Conservation (phyloP, 2,329 filamentous ascomycete genomes). For the Aspergillus fijiensis region DNA sequence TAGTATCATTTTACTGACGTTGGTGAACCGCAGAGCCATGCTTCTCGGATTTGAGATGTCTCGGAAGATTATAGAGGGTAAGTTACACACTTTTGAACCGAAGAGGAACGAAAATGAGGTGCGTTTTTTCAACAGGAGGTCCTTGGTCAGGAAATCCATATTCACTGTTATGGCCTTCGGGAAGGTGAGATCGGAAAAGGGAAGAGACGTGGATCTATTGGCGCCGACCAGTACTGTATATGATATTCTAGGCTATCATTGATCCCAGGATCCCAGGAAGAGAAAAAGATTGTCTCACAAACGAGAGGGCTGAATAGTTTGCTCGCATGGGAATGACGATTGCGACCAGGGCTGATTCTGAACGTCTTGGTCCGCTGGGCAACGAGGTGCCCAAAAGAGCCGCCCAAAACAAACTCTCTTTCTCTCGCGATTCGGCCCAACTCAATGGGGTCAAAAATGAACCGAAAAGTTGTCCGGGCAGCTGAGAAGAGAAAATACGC, state of each 20-base stretch:
- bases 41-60: neutral
- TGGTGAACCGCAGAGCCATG: neutral
- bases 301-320: neutral
- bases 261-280: neutral
- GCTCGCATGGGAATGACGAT: neutral
- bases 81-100: conserved; percentile 15
- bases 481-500: neutral
- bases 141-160: conserved; percentile 19
- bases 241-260: neutral
- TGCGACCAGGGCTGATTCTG: neutral
- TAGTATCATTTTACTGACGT: neutral
- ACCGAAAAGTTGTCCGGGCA: neutral
- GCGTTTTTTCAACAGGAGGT: conserved; percentile 14
- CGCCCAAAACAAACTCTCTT: neutral
- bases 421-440: neutral
- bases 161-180: neutral
- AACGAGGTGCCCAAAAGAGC: neutral
- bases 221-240: neutral
- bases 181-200: neutral
- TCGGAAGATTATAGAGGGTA: neutral
- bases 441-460: neutral
- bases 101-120: conserved; percentile 19
- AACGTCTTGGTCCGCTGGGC: neutral
- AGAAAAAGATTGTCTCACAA: neutral
- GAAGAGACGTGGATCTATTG: neutral